Conservation (phyloP, 2,329 filamentous ascomycete genomes). For the Neofusicoccum laricinum region DNA sequence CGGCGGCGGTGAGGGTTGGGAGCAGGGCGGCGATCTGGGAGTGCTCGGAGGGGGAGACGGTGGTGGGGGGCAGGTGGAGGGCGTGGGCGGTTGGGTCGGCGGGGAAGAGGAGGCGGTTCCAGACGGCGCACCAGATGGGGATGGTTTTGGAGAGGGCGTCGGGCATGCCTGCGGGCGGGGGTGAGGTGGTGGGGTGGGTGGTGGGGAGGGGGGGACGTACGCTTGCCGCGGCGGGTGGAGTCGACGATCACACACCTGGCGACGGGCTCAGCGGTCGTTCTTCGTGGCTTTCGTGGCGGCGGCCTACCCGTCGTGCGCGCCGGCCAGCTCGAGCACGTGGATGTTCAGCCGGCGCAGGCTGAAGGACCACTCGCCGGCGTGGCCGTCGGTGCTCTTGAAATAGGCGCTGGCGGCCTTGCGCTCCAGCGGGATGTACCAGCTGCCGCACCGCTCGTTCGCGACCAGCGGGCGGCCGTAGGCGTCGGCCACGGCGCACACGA, state of each 20-base stretch:
- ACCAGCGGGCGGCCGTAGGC: constrained; percentile 67
- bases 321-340: constrained; percentile 70
- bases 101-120: constrained; percentile 78
- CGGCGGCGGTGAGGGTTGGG: constrained; percentile 52
- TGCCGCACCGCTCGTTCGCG: constrained; percentile 92
- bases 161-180: constrained; percentile 67
- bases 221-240: constrained; percentile 86
- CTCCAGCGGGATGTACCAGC: constrained; percentile 79
- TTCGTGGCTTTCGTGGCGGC: too few relatives aligned
- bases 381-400: constrained; percentile 97
- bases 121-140: constrained; percentile 86
- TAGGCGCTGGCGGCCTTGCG: constrained; percentile 74
- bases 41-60: constrained; percentile 72
- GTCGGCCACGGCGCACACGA: constrained; percentile 62
- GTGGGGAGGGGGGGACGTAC: constrained; percentile 43
- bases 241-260: constrained; percentile 78
- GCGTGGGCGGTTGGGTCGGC: constrained; percentile 48
- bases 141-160: constrained; percentile 93
- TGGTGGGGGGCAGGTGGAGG: constrained; percentile 69
- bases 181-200: neutral
- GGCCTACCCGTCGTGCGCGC: constrained; percentile 62
- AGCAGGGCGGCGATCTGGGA: constrained; percentile 70
- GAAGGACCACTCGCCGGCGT: constrained; percentile 87
- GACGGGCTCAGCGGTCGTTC: neutral
- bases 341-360: constrained; percentile 81